Conservation (phyloP, 148 eudicot species). For the Cornus kousa region DNA sequence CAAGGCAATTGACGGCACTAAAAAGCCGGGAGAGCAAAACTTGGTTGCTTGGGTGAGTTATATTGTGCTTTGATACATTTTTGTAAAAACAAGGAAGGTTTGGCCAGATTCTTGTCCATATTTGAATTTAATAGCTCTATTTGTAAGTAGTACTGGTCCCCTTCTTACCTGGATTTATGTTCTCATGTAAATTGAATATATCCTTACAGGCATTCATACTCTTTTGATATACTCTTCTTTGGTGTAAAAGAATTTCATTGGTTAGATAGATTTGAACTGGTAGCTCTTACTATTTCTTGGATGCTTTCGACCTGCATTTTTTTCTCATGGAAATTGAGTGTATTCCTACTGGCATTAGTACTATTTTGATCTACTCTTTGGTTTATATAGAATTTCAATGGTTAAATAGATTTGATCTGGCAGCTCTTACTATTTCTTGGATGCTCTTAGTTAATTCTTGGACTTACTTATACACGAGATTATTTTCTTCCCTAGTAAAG, state of each 20-base stretch:
- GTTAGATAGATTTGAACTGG: not conserved
- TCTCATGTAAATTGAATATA: not conserved
- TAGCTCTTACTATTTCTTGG: not conserved
- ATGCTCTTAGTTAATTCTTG: not conserved
- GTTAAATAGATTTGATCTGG: not conserved
- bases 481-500: not conserved
- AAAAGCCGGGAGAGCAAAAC: constrained; percentile 49
- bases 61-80: not conserved
- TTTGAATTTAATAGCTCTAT: not conserved
- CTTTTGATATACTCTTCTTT: not conserved
- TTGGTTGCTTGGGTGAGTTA: constrained; percentile 72
- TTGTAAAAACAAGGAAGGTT: not conserved
- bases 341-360: not conserved
- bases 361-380: not conserved
- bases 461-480: not conserved
- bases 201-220: not conserved
- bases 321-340: not conserved
- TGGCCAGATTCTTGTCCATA: not conserved
- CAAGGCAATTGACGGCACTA: constrained; percentile 51
- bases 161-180: not conserved
- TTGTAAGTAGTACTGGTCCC: not conserved
- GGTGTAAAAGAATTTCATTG: not conserved
- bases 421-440: not conserved
- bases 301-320: not conserved
- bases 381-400: not conserved